These are phyloP conservation scores for Phytophthora colocasiae DNA, from an alignment of 352 stramenopile species.

Conservation along the genomic window DNA sequence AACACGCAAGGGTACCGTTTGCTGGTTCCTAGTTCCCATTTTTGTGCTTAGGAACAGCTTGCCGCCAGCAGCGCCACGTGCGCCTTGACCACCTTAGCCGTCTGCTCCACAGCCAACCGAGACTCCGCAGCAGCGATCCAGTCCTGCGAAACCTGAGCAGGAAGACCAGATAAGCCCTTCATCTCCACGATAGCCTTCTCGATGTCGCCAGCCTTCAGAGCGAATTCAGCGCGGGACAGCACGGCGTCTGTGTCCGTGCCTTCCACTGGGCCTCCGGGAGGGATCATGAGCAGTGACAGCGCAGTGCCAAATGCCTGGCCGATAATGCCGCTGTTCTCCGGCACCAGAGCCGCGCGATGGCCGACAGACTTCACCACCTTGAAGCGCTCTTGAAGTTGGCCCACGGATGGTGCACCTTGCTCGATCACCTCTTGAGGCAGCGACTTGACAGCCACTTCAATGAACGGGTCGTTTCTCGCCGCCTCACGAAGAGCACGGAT, in stretches of 20 bases:
- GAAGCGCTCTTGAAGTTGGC: constrained; percentile 86
- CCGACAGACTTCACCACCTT: constrained; percentile 79
- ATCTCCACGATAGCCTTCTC: constrained; percentile 76
- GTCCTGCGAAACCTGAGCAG: constrained; percentile 75
- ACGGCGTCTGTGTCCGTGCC: constrained; percentile 76
- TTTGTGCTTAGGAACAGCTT: constrained; percentile 71
- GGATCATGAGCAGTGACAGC: constrained; percentile 81
- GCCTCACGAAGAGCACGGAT: constrained; percentile 74
- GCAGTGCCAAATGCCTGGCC: constrained; percentile 76
- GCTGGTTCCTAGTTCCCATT: constrained; percentile 6
- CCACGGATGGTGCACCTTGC: constrained; percentile 73
- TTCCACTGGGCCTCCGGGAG: constrained; percentile 78
- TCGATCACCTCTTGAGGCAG: constrained; percentile 67
- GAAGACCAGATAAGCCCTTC: constrained; percentile 68
- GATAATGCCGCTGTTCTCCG: constrained; percentile 71
- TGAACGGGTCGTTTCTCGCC: constrained; percentile 77
- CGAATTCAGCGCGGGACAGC: constrained; percentile 84
- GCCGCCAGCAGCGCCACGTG: constrained; percentile 80
- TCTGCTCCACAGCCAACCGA: constrained; percentile 83
- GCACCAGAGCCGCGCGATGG: constrained; percentile 71
- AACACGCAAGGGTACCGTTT: constrained; percentile 29
- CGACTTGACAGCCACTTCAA: constrained; percentile 71
- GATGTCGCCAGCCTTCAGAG: constrained; percentile 82
- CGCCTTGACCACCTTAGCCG: constrained; percentile 84
- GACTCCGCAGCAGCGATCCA: constrained; percentile 80